Evolutionary conservation across 148 eudicot species (phyloP), one percentile per base, ranked within the genome.

Genomic region (Vaccinium vitisidaea): DNA sequence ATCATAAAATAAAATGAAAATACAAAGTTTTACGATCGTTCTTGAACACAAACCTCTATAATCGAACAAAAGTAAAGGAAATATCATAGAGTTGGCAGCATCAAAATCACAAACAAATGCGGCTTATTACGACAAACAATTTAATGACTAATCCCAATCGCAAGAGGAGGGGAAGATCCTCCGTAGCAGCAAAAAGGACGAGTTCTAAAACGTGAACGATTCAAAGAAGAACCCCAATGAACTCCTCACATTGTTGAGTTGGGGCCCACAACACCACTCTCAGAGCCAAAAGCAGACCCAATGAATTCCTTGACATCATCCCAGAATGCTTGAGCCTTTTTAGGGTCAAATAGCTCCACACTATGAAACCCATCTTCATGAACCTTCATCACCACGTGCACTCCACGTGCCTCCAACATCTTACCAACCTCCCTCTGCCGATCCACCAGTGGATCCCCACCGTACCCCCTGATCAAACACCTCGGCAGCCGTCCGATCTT

Each of bases 401-500:
- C 95, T 8, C 98, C 97, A 56, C 85, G 88, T 27, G 92, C 86
- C 92, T 89, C 92, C 85, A 94, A 39, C 91, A 92, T 86, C 84
- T 87, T 85, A 25, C 84, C 96, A 65, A 92, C 78, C 88, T 91
- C 93, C 89, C 85, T 92, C 83, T 94, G 96, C 84, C 91, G 82
- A 80, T 96, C 98, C 12, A 94, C 88, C 63, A 96, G 84, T 6
- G 96, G 96, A 85, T 96, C 98, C 65, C 92, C 92, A 2, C 87
- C 94, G 18, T 89, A 90, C 18, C 94, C 94, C 59, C 91, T 91
- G 19, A 95, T 77, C 54, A 93, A 81, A 59, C 91, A 88, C 90
- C 90, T 89, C 23, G 98, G 96, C 11, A 96, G 85, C 86, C 85
- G 93, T 87, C 89, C 86, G 85, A 94, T 91, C 91, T 88, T 95